phyloP scores from a whole-genome alignment of 805 yeast genomes.

The Candida pseudoglaebosa region DNA sequence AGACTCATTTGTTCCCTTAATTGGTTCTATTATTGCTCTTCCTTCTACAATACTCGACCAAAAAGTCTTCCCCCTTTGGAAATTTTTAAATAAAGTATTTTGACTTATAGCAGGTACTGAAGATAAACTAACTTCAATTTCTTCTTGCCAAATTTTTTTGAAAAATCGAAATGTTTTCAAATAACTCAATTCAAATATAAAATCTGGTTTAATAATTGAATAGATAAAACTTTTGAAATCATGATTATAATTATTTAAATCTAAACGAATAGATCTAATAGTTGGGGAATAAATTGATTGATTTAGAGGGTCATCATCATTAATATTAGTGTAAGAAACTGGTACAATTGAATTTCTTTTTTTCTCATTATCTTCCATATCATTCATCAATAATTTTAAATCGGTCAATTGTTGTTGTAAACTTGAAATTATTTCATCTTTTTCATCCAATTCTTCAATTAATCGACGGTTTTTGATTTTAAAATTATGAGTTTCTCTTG shows the following conservation, averaged over 20 bases:
- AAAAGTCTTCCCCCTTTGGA: slow-evolving; percentile 46
- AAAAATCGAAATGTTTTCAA: slow-evolving; percentile 56
- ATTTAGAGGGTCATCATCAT: neutral
- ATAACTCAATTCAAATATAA: slow-evolving; percentile 31
- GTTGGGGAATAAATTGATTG: slow-evolving; percentile 28
- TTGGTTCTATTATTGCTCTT: slow-evolving; percentile 78
- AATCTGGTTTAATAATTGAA: slow-evolving; percentile 29
- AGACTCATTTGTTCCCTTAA: slow-evolving; percentile 75
- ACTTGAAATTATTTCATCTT: slow-evolving; percentile 60
- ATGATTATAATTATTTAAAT: slow-evolving; percentile 36
- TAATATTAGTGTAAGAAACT: neutral
- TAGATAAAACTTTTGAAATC: slow-evolving; percentile 43
- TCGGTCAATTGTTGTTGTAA: slow-evolving; percentile 65
- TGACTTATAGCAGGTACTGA: slow-evolving; percentile 45
- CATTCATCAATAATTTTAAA: slow-evolving; percentile 56
- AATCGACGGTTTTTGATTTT: slow-evolving; percentile 58
- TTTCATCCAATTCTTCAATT: slow-evolving; percentile 54
- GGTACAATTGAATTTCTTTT: neutral
- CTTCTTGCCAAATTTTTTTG: slow-evolving; percentile 66
- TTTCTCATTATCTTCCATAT: slow-evolving; percentile 43
- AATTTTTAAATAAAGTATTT: slow-evolving; percentile 40
- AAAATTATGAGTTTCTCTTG: slow-evolving; percentile 57
- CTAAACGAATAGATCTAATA: slow-evolving; percentile 40
- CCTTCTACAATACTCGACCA: slow-evolving; percentile 73
- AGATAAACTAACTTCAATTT: slow-evolving; percentile 52